Evolutionary conservation across 2,329 filamentous ascomycete species (phyloP).

Genomic region (Beauveria asiatica): DNA sequence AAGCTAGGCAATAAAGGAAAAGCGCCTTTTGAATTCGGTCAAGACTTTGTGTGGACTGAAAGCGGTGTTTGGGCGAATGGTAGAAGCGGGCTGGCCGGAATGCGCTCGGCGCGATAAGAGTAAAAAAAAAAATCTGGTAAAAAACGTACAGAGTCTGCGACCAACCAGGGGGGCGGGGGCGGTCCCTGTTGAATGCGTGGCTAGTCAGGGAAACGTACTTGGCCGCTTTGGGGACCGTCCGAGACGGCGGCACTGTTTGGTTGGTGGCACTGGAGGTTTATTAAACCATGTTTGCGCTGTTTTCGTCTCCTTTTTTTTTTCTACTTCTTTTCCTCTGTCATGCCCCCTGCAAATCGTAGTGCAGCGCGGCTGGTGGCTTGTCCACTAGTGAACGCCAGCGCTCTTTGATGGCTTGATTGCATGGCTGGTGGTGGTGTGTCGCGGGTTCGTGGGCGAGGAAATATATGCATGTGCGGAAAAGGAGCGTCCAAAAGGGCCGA

Average conservation of each 20-base stretch:
- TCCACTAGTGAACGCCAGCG: background rate
- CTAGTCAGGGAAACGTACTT: background rate
- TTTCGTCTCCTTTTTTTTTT: too few species aligned
- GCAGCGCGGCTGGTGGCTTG: slow-evolving; percentile 2
- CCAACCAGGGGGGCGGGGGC: background rate
- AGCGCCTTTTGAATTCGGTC: too few species aligned
- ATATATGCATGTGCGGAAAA: background rate
- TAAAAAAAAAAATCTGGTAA: too few species aligned
- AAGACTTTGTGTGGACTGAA: too few species aligned
- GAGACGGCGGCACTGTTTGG: slow-evolving; percentile 1
- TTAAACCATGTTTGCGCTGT: too few species aligned
- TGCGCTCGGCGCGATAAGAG: too few species aligned
- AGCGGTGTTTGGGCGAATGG: too few species aligned
- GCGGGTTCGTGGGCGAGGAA: background rate
- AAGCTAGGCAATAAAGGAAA: too few species aligned
- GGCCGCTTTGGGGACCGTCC: slow-evolving; percentile 3
- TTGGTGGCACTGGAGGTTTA: background rate
- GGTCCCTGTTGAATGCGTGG: background rate
- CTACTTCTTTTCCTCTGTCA: too few species aligned
- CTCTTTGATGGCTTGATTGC: background rate
- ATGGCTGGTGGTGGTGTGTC: background rate
- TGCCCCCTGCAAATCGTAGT: background rate
- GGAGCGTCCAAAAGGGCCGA: background rate
- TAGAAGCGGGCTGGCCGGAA: too few species aligned
- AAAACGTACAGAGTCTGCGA: background rate